Base-by-base conservation (phyloP, 1,284 basidiomycete genomes). In the Cryptococcus sp. region DNA sequence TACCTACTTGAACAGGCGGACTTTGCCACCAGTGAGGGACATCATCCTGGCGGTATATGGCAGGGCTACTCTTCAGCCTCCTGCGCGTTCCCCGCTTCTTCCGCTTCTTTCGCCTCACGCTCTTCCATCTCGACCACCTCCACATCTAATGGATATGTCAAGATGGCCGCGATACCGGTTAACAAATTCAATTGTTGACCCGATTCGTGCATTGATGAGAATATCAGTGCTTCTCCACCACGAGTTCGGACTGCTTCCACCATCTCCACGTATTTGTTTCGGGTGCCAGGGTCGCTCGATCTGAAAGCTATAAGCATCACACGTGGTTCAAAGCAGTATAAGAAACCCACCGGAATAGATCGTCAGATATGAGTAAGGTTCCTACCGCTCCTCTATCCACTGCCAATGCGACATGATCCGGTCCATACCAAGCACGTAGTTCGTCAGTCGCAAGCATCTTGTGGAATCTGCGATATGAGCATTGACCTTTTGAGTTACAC, bases 161-260 rank as follows among this genome's bases (percentile, higher is more conserved):
- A 78, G 55, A 98, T 91, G 2, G 96, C 95, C 8, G 95, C 95
- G 42, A 98, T 86, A 1, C 96, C 96, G 4, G 93, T 94, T 48
- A 98, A 75, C 62, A 94, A 87, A 74, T 98, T 98, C 33, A 99
- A 80, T 76, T 98, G 93, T 80, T 95, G 90, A 31, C 96, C 96
- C 32, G 89, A 91, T 76, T 98, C 95, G 74, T 99, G 96, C 95
- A 98, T 97, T 67, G 90, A 95, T 5, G 92, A 96, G 76, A 98
- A 98, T 63, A 98, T 93, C 46, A 97, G 80, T 4, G 93, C 92
- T 71, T 98, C 92, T 41, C 87, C 96, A 34, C 93, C 91, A 62
- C 89, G 90, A 49, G 85, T 82, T 61, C 89, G 85, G 14, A 97
- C 92, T 43, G 85, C 85, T 73, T 98, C 95, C 1, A 96, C 92